phyloP scores from a whole-genome alignment of 306 rosid species.

The Echinosophora koreensis region DNA sequence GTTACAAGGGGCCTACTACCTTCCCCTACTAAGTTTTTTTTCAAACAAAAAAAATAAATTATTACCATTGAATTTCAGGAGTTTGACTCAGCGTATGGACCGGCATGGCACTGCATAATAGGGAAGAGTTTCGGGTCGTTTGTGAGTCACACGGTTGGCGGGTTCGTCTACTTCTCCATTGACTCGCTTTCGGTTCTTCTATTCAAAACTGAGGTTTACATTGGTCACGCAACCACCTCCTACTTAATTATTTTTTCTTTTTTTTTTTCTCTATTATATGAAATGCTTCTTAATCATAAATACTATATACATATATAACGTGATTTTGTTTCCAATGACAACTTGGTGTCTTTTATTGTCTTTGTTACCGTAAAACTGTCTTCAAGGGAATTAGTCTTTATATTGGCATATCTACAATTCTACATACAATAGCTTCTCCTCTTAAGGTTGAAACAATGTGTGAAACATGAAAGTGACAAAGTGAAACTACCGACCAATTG shows the following conservation, averaged over 20 bases:
- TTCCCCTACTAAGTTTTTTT: no score
- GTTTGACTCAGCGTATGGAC: constrained; percentile 65
- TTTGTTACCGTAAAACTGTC: no score
- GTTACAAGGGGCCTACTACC: no score
- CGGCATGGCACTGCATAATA: constrained; percentile 77
- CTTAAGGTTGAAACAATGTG: no score
- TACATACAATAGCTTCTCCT: no score
- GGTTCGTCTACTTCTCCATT: constrained; percentile 66
- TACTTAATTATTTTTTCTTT: not conserved
- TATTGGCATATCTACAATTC: no score
- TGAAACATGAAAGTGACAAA: no score
- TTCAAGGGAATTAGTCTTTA: no score
- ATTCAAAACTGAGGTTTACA: constrained; percentile 73
- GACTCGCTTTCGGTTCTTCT: constrained; percentile 74
- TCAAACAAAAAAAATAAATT: no score
- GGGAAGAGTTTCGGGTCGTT: constrained; percentile 83
- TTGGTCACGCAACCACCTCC: constrained; percentile 51
- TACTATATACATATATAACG: not conserved
- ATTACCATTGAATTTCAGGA: constrained; percentile 42
- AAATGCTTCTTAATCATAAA: not conserved
- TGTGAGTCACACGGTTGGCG: constrained; percentile 70
- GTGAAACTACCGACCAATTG: no score
- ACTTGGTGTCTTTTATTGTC: not conserved
- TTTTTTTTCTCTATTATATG: no score
- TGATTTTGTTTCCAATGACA: constrained; percentile 2